Percentiles rank a stretch among this genome's conserved stretches.
phyloP scores from a whole-genome alignment of 2,329 filamentous ascomycete species.

The Penicillium janthinellum region DNA sequence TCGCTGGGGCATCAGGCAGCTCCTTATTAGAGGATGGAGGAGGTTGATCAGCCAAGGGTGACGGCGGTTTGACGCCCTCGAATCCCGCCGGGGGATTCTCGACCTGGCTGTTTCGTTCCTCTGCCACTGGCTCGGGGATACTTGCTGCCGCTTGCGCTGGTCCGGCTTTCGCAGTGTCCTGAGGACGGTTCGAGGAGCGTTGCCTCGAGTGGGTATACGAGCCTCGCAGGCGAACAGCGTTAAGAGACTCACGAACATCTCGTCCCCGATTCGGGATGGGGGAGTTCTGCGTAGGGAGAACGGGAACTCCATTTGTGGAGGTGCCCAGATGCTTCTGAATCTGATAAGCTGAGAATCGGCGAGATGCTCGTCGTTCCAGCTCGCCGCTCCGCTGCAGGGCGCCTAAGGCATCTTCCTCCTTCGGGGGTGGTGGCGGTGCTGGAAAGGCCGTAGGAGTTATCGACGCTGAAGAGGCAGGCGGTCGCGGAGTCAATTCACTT shows the following conservation, averaged over 20 bases:
- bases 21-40: constrained; percentile 42
- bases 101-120: constrained; percentile 42
- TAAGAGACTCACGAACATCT: constrained; percentile 76
- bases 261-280: constrained; percentile 76
- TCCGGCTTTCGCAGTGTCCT: constrained; percentile 59
- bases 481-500: constrained; percentile 48
- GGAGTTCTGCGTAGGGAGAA: constrained; percentile 63
- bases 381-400: constrained; percentile 90
- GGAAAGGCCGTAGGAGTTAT: constrained; percentile 30
- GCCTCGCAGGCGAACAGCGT: constrained; percentile 63
- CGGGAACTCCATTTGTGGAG: constrained; percentile 78
- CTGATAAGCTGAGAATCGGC: constrained; percentile 93
- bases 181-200: constrained; percentile 51
- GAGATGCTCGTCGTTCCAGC: constrained; percentile 85
- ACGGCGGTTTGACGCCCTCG: constrained; percentile 25
- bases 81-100: constrained; percentile 30
- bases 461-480: constrained; percentile 23
- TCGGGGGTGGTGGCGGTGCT: constrained; percentile 76
- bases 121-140: constrained; percentile 64
- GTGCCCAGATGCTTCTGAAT: constrained; percentile 90
- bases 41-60: constrained; percentile 40
- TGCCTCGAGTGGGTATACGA: constrained; percentile 57
- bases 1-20: constrained; percentile 35
- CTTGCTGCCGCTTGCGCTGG: constrained; percentile 46
- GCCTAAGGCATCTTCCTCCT: constrained; percentile 85